These are phyloP conservation scores for Pseudopyrenochaeta lycopersici DNA, from an alignment of 2,329 filamentous ascomycete species.

Conservation along the genomic window DNA sequence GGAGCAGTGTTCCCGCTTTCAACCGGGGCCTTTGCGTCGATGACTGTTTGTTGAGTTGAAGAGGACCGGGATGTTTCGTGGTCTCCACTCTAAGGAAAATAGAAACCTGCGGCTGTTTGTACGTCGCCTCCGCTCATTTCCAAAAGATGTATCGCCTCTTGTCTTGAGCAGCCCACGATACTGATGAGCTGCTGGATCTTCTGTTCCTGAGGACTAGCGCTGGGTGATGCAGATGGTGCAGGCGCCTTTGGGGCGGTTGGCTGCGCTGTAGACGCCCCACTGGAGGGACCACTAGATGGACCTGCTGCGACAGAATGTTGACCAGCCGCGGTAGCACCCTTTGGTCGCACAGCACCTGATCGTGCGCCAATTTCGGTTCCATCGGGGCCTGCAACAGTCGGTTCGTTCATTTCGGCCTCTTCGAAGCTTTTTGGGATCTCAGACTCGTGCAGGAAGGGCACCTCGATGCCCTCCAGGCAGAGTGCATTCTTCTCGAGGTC, in stretches of 20 bases:
- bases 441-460: slow-evolving; percentile 88
- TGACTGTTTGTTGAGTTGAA: background rate
- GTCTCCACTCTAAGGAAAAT: slow-evolving; percentile 58
- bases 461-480: slow-evolving; percentile 86
- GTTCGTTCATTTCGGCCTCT: slow-evolving; percentile 77
- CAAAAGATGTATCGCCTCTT: slow-evolving; percentile 81
- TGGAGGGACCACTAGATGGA: slow-evolving; percentile 22
- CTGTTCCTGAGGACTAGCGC: slow-evolving; percentile 66
- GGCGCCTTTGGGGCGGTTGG: slow-evolving; percentile 24
- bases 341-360: slow-evolving; percentile 76
- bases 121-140: slow-evolving; percentile 86
- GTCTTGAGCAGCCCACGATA: slow-evolving; percentile 75
- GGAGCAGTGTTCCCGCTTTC: background rate
- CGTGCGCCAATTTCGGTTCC: slow-evolving; percentile 88
- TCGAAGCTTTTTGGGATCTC: slow-evolving; percentile 89
- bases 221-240: slow-evolving; percentile 15
- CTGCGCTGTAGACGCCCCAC: slow-evolving; percentile 24
- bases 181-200: slow-evolving; percentile 79
- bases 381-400: slow-evolving; percentile 82
- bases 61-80: background rate
- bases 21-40: background rate
- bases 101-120: slow-evolving; percentile 83
- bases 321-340: slow-evolving; percentile 49
- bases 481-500: slow-evolving; percentile 86
- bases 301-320: slow-evolving; percentile 27